phyloP scores from a whole-genome alignment of 2,329 filamentous ascomycete species.

The Pyrenophora seminiperda region DNA sequence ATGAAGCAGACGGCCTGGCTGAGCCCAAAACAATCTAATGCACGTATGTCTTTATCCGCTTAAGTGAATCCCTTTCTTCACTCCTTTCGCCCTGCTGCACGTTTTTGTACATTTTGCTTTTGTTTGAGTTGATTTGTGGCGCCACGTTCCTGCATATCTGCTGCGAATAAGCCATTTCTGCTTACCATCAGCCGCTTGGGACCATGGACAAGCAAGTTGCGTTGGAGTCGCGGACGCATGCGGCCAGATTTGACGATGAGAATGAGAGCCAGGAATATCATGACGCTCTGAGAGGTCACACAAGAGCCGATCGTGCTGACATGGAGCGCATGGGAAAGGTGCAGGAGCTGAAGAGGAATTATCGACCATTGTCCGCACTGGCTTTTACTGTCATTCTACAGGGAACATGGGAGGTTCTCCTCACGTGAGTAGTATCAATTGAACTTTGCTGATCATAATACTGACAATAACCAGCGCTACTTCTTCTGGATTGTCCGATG shows the following conservation, averaged over 20 bases:
- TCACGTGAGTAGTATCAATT: conserved; percentile 28
- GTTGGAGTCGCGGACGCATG: conserved; percentile 8
- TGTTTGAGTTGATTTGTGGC: conserved; percentile 13
- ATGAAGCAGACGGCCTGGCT: conserved; percentile 5
- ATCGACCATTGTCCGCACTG: conserved; percentile 39
- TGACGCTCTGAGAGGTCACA: conserved; percentile 34
- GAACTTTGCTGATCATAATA: neutral
- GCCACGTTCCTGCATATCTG: conserved; percentile 16
- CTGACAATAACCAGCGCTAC: conserved; percentile 29
- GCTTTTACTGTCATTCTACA: conserved; percentile 44
- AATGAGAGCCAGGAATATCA: conserved; percentile 36
- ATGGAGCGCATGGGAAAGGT: conserved; percentile 45
- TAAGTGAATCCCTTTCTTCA: conserved; percentile 5
- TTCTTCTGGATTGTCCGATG: conserved; percentile 37
- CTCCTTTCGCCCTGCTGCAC: conserved; percentile 8
- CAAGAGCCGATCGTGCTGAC: conserved; percentile 34
- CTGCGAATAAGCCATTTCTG: conserved; percentile 21
- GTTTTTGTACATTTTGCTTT: neutral
- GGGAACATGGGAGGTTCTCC: conserved; percentile 42
- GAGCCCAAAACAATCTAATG: conserved; percentile 4
- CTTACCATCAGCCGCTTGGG: conserved; percentile 20
- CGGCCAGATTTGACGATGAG: conserved; percentile 20
- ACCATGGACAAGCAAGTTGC: conserved; percentile 15
- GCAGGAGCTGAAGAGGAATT: conserved; percentile 43
- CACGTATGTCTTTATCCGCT: neutral